Evolutionary conservation across 129 eudicot species (phyloP).

Genomic region (Solidago caesia): DNA sequence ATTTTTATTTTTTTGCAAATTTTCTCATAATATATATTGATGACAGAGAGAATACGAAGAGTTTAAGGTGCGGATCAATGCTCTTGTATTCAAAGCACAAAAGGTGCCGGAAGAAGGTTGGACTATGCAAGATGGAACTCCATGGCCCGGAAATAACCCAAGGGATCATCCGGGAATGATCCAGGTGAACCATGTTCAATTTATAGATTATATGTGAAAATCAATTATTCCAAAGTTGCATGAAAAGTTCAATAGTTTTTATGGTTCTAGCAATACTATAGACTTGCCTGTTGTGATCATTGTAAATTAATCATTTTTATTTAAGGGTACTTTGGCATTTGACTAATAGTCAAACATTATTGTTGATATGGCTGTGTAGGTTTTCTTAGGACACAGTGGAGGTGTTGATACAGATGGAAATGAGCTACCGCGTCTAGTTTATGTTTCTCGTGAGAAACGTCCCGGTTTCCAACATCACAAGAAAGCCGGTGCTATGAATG

Average conservation of each 20-base stretch:
- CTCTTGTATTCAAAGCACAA: constrained; percentile 59
- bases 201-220: not conserved
- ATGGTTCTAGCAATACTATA: not conserved
- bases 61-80: constrained; percentile 57
- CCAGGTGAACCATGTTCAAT: constrained; percentile 35
- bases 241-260: not conserved
- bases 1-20: not conserved
- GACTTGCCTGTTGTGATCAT: not conserved
- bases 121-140: constrained; percentile 62
- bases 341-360: not conserved
- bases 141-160: constrained; percentile 73
- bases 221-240: not conserved
- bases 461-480: constrained; percentile 72
- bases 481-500: constrained; percentile 74
- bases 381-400: constrained; percentile 60
- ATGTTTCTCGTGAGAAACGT: constrained; percentile 74
- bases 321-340: not conserved
- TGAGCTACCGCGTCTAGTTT: constrained; percentile 56
- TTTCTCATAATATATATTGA: constrained; percentile 10
- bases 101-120: constrained; percentile 63
- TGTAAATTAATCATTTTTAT: not conserved
- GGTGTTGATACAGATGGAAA: constrained; percentile 57
- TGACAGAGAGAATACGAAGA: constrained; percentile 64
- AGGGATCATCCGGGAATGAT: constrained; percentile 74
- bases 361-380: constrained; percentile 34